Percentiles rank a stretch among this genome's conserved stretches.
These are phyloP conservation scores for Talaromyces piceae DNA, from an alignment of 2,329 filamentous ascomycete genomes.

Conservation along the genomic window DNA sequence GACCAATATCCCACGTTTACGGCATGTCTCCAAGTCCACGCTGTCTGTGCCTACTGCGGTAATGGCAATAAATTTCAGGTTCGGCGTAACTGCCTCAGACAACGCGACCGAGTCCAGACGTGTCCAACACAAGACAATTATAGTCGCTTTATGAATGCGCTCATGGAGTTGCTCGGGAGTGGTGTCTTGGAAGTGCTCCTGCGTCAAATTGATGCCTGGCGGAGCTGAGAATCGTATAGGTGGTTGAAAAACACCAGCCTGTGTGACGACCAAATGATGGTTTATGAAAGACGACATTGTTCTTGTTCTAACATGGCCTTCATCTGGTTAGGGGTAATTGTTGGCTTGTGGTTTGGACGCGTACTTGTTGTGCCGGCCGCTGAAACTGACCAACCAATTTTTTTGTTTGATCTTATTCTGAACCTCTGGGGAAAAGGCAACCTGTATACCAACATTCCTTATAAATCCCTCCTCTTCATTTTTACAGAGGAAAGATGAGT, in stretches of 20 bases:
- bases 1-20: slow-evolving; percentile 38
- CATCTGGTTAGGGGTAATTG: not conserved
- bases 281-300: not conserved
- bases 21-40: slow-evolving; percentile 39
- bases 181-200: slow-evolving; percentile 28
- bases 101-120: slow-evolving; percentile 28
- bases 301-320: not conserved
- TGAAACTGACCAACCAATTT: too few species aligned
- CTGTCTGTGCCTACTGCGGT: slow-evolving; percentile 43
- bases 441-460: not conserved
- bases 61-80: slow-evolving; percentile 39
- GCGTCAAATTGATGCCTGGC: slow-evolving; percentile 31
- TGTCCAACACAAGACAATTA: slow-evolving; percentile 36
- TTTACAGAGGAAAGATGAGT: not conserved
- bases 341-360: not conserved
- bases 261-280: slow-evolving; percentile 41
- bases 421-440: too few species aligned
- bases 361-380: not conserved
- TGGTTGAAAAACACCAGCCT: slow-evolving; percentile 40
- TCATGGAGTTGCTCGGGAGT: slow-evolving; percentile 29
- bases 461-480: too few species aligned
- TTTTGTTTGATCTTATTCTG: too few species aligned
- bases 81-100: slow-evolving; percentile 36
- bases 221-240: slow-evolving; percentile 36
- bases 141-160: slow-evolving; percentile 40